Conservation (phyloP, 1,284 basidiomycete genomes). For the Ustilago esculenta region DNA sequence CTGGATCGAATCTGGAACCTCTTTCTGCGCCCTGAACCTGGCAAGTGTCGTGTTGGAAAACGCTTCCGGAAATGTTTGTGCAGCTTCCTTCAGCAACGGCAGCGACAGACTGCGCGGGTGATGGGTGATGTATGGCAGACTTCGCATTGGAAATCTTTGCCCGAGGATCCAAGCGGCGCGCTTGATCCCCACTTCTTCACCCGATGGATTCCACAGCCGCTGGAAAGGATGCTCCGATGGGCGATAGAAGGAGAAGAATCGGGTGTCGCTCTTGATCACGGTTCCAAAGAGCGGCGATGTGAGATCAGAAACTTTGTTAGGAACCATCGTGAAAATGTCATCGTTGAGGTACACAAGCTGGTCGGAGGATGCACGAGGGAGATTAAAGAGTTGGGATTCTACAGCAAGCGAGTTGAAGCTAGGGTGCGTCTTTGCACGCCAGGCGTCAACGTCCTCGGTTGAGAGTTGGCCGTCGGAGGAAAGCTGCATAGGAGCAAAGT, state of each 20-base stretch:
- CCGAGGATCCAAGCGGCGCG: slow-evolving; percentile 43
- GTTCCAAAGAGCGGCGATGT: slow-evolving; percentile 49
- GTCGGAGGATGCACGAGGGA: slow-evolving; percentile 24
- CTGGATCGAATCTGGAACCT: slow-evolving; percentile 68
- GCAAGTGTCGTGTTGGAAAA: slow-evolving; percentile 35
- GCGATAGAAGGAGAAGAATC: slow-evolving; percentile 31
- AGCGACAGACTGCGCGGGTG: slow-evolving; percentile 67
- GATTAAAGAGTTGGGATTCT: slow-evolving; percentile 44
- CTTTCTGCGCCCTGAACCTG: slow-evolving; percentile 55
- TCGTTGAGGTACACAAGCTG: slow-evolving; percentile 50
- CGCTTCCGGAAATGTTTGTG: slow-evolving; percentile 40
- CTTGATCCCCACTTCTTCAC: slow-evolving; percentile 50
- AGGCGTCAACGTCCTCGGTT: slow-evolving; percentile 10
- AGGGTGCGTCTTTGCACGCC: slow-evolving; percentile 37
- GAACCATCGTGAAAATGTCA: slow-evolving; percentile 48
- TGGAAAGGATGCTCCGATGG: slow-evolving; percentile 44
- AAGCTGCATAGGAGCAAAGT: slow-evolving; percentile 32
- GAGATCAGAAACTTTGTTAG: slow-evolving; percentile 30
- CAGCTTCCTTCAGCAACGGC: slow-evolving; percentile 59
- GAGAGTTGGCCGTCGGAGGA: neutral
- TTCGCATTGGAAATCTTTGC: slow-evolving; percentile 67
- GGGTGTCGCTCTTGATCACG: slow-evolving; percentile 41
- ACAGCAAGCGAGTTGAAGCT: slow-evolving; percentile 57
- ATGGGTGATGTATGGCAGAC: slow-evolving; percentile 69
- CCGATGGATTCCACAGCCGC: slow-evolving; percentile 48